Base-by-base conservation (phyloP, 164 flowering plant genomes). In the Annona cherimola region DNA sequence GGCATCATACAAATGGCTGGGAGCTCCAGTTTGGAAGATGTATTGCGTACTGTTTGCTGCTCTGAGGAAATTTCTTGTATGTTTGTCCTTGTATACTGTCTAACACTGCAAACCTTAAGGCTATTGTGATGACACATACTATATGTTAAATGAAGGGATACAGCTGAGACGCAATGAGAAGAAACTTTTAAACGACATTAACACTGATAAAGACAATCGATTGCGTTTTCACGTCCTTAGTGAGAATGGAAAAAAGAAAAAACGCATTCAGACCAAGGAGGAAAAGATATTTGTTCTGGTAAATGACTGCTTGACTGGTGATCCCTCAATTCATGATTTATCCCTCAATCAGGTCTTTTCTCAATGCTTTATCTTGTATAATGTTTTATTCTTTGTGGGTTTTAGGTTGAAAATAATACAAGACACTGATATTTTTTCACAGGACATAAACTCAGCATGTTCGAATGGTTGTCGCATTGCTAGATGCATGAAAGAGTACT, bases 91-190 rank as follows among this genome's bases (percentile, higher is more conserved):
- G 5, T 63, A 50, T 39, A 44, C 20, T 50, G 5, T 8, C 4
- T n/a, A 19, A 11, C 39, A 43, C 71, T 20, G 54, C 68, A 42
- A 70, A 26, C 35, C 35, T 26, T 26, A 26, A 26, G 35, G 16
- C 57, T 79, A 66, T n/a, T 64, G 39, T 26, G 72, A 41, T 82
- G 55, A 82, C 59, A 59, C 41, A 59, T 57, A 9, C 55, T 75
- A 74, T 69, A 40, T 82, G 77, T 63, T 59, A 79, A 80, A 70
- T 86, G 88, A 87, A 96, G 99, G 99, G 99, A 93, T 93, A 85
- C 98, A 93, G 77, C 96, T 96, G 66, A 83, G 97, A 63, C 89
- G 96, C 79, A 96, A 91, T 81, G 99, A 96, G 82, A 96, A 96
- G 87, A 96, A 87, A 88, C 82, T 92, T 72, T 79, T 96, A 69